Conservation (phyloP, 2,329 filamentous ascomycete species). For the Ilyonectria robusta region DNA sequence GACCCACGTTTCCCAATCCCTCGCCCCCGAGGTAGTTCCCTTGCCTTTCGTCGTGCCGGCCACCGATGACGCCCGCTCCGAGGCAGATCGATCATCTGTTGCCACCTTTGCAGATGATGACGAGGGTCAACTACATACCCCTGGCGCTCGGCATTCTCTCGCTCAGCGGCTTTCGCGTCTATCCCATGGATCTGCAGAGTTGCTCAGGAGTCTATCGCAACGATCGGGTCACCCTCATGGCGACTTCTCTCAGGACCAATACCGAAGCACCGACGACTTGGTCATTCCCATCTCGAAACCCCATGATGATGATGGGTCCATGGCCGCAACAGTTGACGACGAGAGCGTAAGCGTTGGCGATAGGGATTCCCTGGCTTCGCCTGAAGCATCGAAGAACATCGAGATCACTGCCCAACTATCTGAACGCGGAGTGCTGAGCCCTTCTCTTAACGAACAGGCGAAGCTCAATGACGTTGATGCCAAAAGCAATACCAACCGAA, state of each 20-base stretch:
- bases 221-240: slow-evolving; percentile 40
- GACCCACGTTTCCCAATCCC: slow-evolving; percentile 47
- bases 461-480: slow-evolving; percentile 29
- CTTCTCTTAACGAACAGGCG: slow-evolving; percentile 23
- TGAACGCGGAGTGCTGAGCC: slow-evolving; percentile 35
- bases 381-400: slow-evolving; percentile 49
- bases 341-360: slow-evolving; percentile 61
- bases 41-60: slow-evolving; percentile 75
- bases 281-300: slow-evolving; percentile 52
- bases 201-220: slow-evolving; percentile 62
- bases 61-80: slow-evolving; percentile 56
- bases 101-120: slow-evolving; percentile 78
- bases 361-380: slow-evolving; percentile 46
- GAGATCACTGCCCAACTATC: slow-evolving; percentile 59
- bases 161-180: slow-evolving; percentile 66
- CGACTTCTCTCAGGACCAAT: slow-evolving; percentile 39
- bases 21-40: slow-evolving; percentile 68
- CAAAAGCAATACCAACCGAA: slow-evolving; percentile 22
- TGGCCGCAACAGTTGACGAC: slow-evolving; percentile 71
- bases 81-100: slow-evolving; percentile 74
- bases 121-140: slow-evolving; percentile 51
- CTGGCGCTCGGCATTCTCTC: slow-evolving; percentile 54
- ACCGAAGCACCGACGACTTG: slow-evolving; percentile 64
- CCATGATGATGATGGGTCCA: slow-evolving; percentile 63
- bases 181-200: slow-evolving; percentile 62